Evolutionary conservation across 345 rosid species (phyloP).

Genomic region (Erucastrum elatum): DNA sequence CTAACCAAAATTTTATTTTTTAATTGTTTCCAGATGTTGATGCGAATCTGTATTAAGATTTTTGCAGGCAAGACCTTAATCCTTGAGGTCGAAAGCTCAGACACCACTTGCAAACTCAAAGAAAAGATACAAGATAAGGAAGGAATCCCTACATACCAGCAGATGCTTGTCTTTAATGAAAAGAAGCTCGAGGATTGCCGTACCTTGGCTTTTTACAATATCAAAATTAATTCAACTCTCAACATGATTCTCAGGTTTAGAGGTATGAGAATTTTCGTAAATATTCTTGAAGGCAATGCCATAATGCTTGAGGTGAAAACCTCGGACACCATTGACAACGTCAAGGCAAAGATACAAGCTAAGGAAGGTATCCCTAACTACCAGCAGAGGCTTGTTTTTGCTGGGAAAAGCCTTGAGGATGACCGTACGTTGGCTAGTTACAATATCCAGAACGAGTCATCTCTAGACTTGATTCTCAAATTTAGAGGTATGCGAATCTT

Average conservation of each 20-base stretch:
- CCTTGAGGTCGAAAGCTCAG: neutral
- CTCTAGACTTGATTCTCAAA: neutral
- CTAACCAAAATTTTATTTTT: neutral
- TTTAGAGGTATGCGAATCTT: neutral
- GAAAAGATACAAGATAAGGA: neutral
- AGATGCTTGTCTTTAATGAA: neutral
- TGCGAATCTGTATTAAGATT: neutral
- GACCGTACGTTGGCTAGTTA: neutral
- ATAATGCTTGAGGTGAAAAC: neutral
- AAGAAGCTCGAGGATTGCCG: neutral
- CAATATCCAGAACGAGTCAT: neutral
- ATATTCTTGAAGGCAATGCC: neutral
- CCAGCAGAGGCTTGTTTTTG: neutral
- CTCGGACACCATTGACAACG: neutral
- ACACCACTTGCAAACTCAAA: neutral
- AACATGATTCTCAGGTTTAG: neutral
- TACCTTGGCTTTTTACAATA: neutral
- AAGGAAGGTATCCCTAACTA: neutral
- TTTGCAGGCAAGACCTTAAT: neutral
- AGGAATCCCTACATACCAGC: neutral
- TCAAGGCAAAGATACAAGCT: neutral
- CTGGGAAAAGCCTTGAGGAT: neutral
- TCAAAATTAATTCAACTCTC: neutral
- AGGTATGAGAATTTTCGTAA: neutral
- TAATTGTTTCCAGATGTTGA: neutral